Evolutionary conservation across 345 rosid genomes (phyloP).

Genomic region (Angophora floribunda): DNA sequence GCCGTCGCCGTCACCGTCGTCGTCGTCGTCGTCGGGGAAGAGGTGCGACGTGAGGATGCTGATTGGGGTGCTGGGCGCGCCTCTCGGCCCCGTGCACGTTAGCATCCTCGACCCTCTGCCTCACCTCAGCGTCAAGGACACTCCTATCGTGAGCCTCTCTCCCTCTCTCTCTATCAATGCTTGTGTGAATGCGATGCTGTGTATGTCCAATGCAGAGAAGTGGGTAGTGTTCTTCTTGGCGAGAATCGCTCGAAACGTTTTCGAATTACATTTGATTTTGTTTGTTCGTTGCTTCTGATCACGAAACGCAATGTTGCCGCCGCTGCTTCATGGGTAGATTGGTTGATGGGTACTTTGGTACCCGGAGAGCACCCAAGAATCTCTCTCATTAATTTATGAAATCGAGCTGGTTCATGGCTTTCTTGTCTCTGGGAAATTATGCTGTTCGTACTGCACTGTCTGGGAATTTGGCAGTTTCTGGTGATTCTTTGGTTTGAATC

Average conservation of each 20-base stretch:
- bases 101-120: slow-evolving; percentile 63
- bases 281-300: not conserved
- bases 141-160: slow-evolving; percentile 36
- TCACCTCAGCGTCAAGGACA: slow-evolving; percentile 79
- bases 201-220: not conserved
- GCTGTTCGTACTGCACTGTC: not conserved
- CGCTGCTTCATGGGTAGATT: not conserved
- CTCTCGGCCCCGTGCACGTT: slow-evolving; percentile 81
- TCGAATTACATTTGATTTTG: not conserved
- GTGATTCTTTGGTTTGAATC: not conserved
- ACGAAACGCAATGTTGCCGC: not conserved
- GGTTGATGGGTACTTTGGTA: not conserved
- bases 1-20: not conserved
- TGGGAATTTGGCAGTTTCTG: not conserved
- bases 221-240: not conserved
- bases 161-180: not conserved
- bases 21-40: slow-evolving; percentile 30
- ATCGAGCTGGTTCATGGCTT: not conserved
- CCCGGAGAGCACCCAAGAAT: not conserved
- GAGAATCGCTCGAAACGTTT: not conserved
- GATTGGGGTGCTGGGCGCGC: slow-evolving; percentile 89
- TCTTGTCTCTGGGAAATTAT: not conserved
- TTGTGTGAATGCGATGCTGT: not conserved
- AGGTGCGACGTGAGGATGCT: slow-evolving; percentile 73
- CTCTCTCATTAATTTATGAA: not conserved